Evolutionary conservation across 495 filamentous ascomycete genomes (phyloP), one percentile per base, ranked within the genome.

Genomic region (Echria macrotheca): DNA sequence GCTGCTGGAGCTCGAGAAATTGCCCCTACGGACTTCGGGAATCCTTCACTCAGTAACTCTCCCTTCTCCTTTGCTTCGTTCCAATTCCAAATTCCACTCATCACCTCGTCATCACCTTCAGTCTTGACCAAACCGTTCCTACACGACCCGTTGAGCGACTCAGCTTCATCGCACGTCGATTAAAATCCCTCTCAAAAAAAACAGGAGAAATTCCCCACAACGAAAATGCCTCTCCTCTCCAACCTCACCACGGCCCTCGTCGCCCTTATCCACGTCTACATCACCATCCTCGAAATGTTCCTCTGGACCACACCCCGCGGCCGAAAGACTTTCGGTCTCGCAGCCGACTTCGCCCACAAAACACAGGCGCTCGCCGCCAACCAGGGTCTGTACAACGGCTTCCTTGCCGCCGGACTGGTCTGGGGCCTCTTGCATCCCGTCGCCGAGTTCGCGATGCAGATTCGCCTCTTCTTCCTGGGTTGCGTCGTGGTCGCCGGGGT

Each of bases 341-440:
- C 56, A 0, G 35, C 58, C 17, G 54, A 60, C 2, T 65, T 60
- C 36, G 62, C 65, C 21, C 43, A 47, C 3, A 23, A 61, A 39
- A 65, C 60, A 1, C 50, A 56, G 26, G 33, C 40, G 6, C 56
- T 68, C 11, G 65, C 62, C 25, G 53, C 53, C 5, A 68, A 65
- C 47, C 65, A 68, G 55, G 65, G 65, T 14, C 49, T 68, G 5
- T 68, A 68, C 44, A 68, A 68, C 49, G 65, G 65, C 17, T 68
- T 68, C 41, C 52, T 68, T 14, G 62, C 65, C 10, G 58, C 62
- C 1, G 65, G 65, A 3, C 52, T 68, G 1, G 22, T 44, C 8
- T 68, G 65, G 65, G 56, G 60, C 2, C 12, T 62, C 10, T 7
- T 50, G 1, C 60, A 65, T 33, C 60, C 62, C 14, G 56, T 54